Percentiles rank a stretch among this genome's conserved stretches.
phyloP scores from a whole-genome alignment of 345 rosid species.

The Gossypium australe region DNA sequence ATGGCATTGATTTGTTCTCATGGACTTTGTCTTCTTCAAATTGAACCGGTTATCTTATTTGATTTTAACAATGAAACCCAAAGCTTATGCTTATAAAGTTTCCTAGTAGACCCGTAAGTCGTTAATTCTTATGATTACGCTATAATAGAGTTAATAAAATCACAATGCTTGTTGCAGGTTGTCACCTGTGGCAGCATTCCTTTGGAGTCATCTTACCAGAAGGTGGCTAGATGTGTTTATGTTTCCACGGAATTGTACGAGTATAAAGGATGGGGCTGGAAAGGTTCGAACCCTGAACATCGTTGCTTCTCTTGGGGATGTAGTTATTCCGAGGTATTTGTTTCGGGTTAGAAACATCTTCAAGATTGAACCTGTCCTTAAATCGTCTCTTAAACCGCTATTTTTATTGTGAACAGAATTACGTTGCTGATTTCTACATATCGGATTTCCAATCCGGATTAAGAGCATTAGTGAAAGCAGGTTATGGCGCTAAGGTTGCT shows the following conservation, averaged over 20 bases:
- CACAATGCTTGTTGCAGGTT: constrained; percentile 40
- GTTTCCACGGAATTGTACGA: constrained; percentile 74
- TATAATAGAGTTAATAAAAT: background rate
- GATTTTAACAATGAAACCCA: background rate
- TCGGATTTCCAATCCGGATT: constrained; percentile 91
- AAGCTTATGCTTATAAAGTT: background rate
- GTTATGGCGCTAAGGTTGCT: constrained; percentile 84
- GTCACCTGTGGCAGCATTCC: constrained; percentile 92
- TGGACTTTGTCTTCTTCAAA: background rate
- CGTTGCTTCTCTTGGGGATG: constrained; percentile 83
- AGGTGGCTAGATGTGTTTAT: constrained; percentile 69
- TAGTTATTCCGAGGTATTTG: constrained; percentile 66
- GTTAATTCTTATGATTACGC: background rate
- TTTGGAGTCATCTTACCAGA: constrained; percentile 80
- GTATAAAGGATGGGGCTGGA: constrained; percentile 65
- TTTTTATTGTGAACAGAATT: constrained; percentile 45
- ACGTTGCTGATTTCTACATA: constrained; percentile 80
- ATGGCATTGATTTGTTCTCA: background rate
- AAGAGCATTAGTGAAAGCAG: constrained; percentile 86
- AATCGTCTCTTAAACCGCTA: background rate
- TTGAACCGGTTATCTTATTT: background rate
- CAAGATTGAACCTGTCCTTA: background rate
- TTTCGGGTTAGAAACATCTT: background rate
- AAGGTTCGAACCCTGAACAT: constrained; percentile 67
- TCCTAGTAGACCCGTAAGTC: background rate